Evolutionary conservation across 257 asterid genomes (phyloP), one percentile per base, ranked within the genome.

Genomic region (Cordia subcordata): DNA sequence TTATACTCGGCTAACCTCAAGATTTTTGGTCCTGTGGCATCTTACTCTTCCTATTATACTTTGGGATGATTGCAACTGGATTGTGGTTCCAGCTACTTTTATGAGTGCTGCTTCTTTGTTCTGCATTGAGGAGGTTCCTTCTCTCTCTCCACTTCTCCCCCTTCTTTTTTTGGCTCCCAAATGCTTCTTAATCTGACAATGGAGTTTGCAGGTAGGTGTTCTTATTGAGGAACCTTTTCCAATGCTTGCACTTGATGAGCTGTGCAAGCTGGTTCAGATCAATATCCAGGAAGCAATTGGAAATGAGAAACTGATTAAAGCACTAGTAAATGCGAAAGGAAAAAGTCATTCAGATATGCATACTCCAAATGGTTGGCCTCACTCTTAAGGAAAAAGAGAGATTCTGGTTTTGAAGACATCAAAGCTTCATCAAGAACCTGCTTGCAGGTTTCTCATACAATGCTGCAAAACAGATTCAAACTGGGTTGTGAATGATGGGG

Each of bases 51-150:
- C 99, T 1, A 59, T 92, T 63, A 86, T 92, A 60, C 95, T 92
- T 20, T 92, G 99, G 99, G 97, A 92, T 47, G 99, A 88, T 32
- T 92, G 99, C 63, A 85, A 86, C 65, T 92, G 99, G 99, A 88
- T 88, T 51, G 99, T 86, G 49, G 96, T 92, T 23, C 99, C 99
- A 35, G 99, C 99, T 22, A 92, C 99, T 44, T 86, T 92, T 57
- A 75, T 92, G 61, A 92, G 99, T 63, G 96, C 99, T 15, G 97
- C 99, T 57, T 86, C 96, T 18, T 72, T 92, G 11, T 92, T 92
- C 68, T 88, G 99, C 80, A 92, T 92, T 3, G 99, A 92, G 77
- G 99, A 92, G 97, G 98, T 68, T 18, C 53, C 53, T 53, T 64
- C 40, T 50, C 39, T 55, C 58, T 23, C 17, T 58, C 40, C 22